A percentile compares a stretch with the other conserved stretches of the same genome.
Evolutionary conservation across 192 early-diverging fungal genomes (phyloP).

Genomic region (Dissophora ornata): DNA sequence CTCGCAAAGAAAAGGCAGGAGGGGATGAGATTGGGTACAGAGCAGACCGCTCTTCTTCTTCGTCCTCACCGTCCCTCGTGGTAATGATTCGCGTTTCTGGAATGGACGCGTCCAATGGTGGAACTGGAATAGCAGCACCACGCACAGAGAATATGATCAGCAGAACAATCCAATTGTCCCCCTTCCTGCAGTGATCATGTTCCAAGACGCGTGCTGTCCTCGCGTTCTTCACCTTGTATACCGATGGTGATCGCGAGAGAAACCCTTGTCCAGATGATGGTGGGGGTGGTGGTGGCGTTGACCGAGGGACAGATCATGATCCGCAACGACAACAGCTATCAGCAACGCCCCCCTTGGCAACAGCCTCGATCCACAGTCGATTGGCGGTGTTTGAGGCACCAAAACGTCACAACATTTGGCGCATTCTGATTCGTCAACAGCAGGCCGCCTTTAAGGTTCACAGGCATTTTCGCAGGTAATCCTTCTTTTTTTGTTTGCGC

Average conservation of each 20-base stretch:
- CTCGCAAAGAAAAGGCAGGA: neutral
- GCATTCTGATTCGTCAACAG: constrained; percentile 16
- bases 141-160: neutral
- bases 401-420: constrained; percentile 16
- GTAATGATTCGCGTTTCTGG: constrained; percentile 3
- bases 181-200: too few species aligned
- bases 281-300: neutral
- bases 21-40: neutral
- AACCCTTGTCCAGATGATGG: too few species aligned
- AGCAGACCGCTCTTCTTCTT: neutral
- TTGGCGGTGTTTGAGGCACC: neutral
- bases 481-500: too few species aligned
- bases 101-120: neutral
- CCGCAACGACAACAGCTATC: neutral
- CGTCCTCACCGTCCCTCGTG: neutral
- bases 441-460: neutral
- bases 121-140: constrained; percentile 7
- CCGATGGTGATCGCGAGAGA: too few species aligned
- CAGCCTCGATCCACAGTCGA: constrained; percentile 1
- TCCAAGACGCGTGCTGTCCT: too few species aligned
- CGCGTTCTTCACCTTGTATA: too few species aligned
- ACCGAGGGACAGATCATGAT: neutral
- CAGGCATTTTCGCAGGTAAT: too few species aligned
- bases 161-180: too few species aligned
- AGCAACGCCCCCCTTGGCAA: constrained; percentile 11